Evolutionary conservation across 192 early-diverging fungal species (phyloP), one percentile per base, ranked within the genome.

Genomic region (Umbelopsis sp.): DNA sequence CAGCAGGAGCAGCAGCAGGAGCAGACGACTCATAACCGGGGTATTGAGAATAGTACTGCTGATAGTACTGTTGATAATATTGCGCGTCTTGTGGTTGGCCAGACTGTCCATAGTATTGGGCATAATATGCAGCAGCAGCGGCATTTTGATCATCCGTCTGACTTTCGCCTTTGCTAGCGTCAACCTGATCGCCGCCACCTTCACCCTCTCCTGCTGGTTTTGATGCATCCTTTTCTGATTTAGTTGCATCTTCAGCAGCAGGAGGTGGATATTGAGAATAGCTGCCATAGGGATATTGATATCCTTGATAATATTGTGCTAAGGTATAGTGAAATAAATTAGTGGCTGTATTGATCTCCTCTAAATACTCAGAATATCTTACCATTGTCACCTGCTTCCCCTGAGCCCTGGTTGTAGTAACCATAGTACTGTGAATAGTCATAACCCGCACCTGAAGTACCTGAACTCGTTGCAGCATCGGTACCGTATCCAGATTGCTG

Each of bases 41-140:
- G 76, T 71, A 69, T 71, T 62, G 56, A 34, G 56, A 62, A 31
- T 62, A 62, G 29, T 62, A 62, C 29, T 62, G 56, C 26, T 62
- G 26, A 73, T 82, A 81, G 34, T 84, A 79, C 50, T 84, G 82
- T 36, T 79, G 76, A 34, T 84, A 84, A 53, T 81, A 82, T 53
- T 84, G 83, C 43, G 76, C 74, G 54, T 81, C 80, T 16, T 78
- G 77, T 12, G 26, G 24, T 65, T 66, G 62, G 26, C 77, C 77
- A 29, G 75, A 75, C 65, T 81, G 74, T 43, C 74, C 78, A 72
- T 81, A 83, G 66, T 80, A 81, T 1, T 78, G 77, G n/a, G 75
- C 78, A 54, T 81, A 81, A n/a, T 84, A 78, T 25, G 75, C 9
- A 4, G 56, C 36, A 9, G 69, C 54, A 25, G 70, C 71, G 20